phyloP scores from a whole-genome alignment of 2,329 filamentous ascomycete genomes.

The Bipolaris sorokiniana region DNA sequence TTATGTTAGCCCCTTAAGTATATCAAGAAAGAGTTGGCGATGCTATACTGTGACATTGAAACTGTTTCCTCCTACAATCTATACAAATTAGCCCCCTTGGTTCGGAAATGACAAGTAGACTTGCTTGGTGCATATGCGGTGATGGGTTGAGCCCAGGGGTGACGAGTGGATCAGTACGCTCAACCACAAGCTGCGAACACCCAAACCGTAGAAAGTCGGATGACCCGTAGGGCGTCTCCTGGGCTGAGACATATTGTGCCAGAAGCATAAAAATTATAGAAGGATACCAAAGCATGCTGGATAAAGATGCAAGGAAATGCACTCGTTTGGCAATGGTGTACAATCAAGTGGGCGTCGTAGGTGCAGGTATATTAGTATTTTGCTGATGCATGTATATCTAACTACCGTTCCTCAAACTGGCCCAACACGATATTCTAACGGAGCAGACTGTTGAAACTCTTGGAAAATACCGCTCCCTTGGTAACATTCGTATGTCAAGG shows the following conservation, averaged over 20 bases:
- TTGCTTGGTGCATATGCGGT: slow-evolving; percentile 29
- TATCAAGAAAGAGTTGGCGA: neutral
- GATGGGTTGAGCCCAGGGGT: slow-evolving; percentile 29
- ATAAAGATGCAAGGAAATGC: neutral
- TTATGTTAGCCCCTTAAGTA: neutral
- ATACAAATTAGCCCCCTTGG: slow-evolving; percentile 2
- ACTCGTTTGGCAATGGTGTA: neutral
- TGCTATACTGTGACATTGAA: slow-evolving; percentile 33
- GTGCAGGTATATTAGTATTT: neutral
- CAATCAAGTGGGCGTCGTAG: neutral
- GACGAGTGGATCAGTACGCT: slow-evolving; percentile 35
- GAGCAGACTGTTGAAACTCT: neutral
- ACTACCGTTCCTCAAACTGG: neutral
- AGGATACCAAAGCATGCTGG: neutral
- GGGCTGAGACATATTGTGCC: neutral
- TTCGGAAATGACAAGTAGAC: neutral
- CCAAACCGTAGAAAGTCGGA: slow-evolving; percentile 27
- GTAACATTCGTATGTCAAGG: neutral
- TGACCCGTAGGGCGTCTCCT: neutral
- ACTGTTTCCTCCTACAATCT: slow-evolving; percentile 39
- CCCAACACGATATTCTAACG: neutral
- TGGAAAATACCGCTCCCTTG: neutral
- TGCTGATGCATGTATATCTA: neutral
- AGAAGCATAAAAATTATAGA: neutral
- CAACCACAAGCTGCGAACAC: slow-evolving; percentile 35